Evolutionary conservation across 768 basidiomycete species (phyloP), one percentile per base, ranked within the genome.

Genomic region (Hygrophoropsis aurantiaca): DNA sequence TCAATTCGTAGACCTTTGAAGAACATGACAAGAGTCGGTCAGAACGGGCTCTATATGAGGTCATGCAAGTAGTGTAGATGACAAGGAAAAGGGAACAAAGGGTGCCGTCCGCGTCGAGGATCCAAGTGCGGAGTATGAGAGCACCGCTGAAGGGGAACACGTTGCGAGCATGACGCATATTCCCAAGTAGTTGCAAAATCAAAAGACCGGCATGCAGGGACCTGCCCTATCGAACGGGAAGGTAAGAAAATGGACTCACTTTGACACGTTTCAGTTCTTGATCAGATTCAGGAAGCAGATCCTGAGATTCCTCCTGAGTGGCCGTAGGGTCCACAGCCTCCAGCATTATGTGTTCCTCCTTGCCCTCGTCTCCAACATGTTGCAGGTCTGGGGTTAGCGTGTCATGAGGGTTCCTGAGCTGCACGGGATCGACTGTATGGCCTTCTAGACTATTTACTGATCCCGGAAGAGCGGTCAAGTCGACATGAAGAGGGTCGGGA

Each of bases 1-100:
- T 80, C 50, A 99, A 85, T 67, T 94, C 87, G 69, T 99, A 98
- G 21, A 99, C 95, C 87, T 99, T 59, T 56, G 53, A 60, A 48
- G 51, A 58, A 41, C 50, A 47, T 44, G 49, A 62, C 27, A 55
- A 57, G 48, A 15, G 53, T 52, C 53, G 60, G 66, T 66, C 55
- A 66, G 62, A 62, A 48, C 20, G 51, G 36, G 55, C 51, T 48
- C 56, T 60, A 46, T 55, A 62, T 67, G 61, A 64, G 50, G 59
- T 58, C 61, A 66, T 66, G 54, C 53, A 56, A 64, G 52, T 37
- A 49, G 45, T 47, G 49, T 27, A 50, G 50, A 47, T 38, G 50
- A 49, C 52, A 57, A 16, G 36, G 20, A 8, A 6, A 30, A 62
- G 54, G 51, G 52, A 57, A 38, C 37, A 30, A 40, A 48, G 48